Conservation (phyloP, 2,329 filamentous ascomycete species). For the Penicillium sp. region DNA sequence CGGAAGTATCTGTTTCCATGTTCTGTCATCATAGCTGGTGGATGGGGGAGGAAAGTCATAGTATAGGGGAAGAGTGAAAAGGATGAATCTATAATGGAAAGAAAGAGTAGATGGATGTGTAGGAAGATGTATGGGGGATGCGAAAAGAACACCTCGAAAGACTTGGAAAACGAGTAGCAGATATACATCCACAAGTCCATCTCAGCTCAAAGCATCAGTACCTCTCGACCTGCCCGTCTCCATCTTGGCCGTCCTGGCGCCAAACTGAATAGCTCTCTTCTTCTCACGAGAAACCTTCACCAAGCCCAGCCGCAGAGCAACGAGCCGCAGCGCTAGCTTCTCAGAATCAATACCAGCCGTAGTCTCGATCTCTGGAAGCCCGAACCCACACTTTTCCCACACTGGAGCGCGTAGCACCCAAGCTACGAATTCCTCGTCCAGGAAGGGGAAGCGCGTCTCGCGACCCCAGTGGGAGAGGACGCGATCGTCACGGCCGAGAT, state of each 20-base stretch:
- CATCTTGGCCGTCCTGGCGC: conserved; percentile 80
- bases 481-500: conserved; percentile 89
- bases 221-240: conserved; percentile 65
- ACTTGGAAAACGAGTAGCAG: background rate
- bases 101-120: background rate
- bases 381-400: conserved; percentile 86
- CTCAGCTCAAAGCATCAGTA: conserved; percentile 53
- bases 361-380: conserved; percentile 40
- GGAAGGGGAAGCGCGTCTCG: conserved; percentile 84
- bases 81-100: background rate
- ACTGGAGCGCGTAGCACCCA: conserved; percentile 75
- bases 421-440: conserved; percentile 81
- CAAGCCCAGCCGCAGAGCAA: conserved; percentile 75
- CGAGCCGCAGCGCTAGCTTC: conserved; percentile 75
- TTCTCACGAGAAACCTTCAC: conserved; percentile 73
- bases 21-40: conserved; percentile 42
- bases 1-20: conserved; percentile 45
- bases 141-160: background rate
- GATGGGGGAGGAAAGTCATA: background rate
- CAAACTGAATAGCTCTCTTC: conserved; percentile 89
- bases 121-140: background rate
- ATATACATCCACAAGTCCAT: background rate
- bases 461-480: conserved; percentile 85
- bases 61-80: background rate
- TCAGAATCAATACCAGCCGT: conserved; percentile 55